Conservation (phyloP, 768 basidiomycete species). For the Lentinula sp. region DNA sequence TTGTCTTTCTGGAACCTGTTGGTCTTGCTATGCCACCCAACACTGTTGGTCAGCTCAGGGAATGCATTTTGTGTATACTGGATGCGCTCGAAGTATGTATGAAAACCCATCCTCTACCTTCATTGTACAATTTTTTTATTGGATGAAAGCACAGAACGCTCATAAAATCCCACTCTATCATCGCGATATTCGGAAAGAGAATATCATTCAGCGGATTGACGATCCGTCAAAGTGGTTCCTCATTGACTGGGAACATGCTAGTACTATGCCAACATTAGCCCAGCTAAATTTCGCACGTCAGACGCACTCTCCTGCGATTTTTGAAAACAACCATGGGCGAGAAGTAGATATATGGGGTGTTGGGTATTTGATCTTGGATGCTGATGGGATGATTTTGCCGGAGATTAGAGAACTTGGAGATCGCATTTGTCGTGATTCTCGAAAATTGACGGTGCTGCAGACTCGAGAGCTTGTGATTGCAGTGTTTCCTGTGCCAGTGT, state of each 20-base stretch:
- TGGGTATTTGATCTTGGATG: conserved; percentile 11
- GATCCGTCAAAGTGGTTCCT: conserved; percentile 20
- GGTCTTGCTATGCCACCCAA: background rate
- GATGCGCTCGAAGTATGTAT: background rate
- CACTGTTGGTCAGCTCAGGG: background rate
- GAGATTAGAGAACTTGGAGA: background rate
- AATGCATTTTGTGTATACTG: background rate
- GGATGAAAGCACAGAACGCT: background rate
- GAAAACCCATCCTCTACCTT: background rate
- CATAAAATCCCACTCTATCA: background rate
- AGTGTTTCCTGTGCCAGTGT: background rate
- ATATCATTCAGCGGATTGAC: conserved; percentile 16
- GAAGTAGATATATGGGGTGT: conserved; percentile 27
- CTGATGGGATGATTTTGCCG: background rate
- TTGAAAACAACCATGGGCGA: conserved; percentile 19
- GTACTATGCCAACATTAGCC: conserved; percentile 13
- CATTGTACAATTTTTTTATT: background rate
- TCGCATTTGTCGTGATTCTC: background rate
- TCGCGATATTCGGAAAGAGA: background rate
- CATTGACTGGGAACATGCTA: conserved; percentile 25
- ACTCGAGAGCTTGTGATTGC: background rate
- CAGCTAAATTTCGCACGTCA: conserved; percentile 5
- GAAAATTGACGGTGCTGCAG: background rate
- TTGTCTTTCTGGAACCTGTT: background rate
- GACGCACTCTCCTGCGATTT: conserved; percentile 17